Base-by-base conservation (phyloP, 176 grass and related monocot genomes). In the Ensete ventricosum region DNA sequence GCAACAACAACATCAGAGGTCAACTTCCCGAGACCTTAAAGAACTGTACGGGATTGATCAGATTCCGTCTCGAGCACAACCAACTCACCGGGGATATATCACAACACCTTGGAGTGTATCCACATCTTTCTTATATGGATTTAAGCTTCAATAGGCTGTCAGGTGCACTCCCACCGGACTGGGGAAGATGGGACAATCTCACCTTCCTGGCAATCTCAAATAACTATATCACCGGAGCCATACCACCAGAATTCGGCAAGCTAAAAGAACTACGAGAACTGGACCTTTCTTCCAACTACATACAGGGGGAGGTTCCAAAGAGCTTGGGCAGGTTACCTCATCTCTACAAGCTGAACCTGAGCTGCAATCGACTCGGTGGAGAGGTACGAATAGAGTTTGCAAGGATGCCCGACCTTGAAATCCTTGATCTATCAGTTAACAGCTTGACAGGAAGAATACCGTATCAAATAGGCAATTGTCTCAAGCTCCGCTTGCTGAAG, bases 61-160 rank as follows among this genome's bases (percentile, higher is more conserved):
- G 0, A 3, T 1, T 80, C 0, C 0, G 1, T 0, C 25, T 80
- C 10, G 10, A 1, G 0, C 0, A 2, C 0, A 84, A 76, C 14
- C n/a, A 80, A 9, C 4, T 84, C 0, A 55, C 48, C 0, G 78
- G 78, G 1, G 77, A 84, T 52, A 80, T 84, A n/a, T 84, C 77
- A 2, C 0, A 84, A 14, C 19, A 72, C 3, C 79, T 84, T 71
- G 83, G 73, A 3, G 50, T 76, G 10, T 80, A 84, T 29, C 73
- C 64, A 24, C 13, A 51, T 0, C 55, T 84, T 1, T 2, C 0
- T 2, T 54, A 8, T 0, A 14, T 71, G 0, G 12, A 6, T 0
- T 52, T 80, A 11, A n/a, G 0, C 1, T 84, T 55, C 2, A 84
- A 83, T 9, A 50, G 11, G 1, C 2, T 83, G 3, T 27, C 8